Evolutionary conservation across 495 filamentous ascomycete species (phyloP).

Genomic region (Podospora tetraspora): DNA sequence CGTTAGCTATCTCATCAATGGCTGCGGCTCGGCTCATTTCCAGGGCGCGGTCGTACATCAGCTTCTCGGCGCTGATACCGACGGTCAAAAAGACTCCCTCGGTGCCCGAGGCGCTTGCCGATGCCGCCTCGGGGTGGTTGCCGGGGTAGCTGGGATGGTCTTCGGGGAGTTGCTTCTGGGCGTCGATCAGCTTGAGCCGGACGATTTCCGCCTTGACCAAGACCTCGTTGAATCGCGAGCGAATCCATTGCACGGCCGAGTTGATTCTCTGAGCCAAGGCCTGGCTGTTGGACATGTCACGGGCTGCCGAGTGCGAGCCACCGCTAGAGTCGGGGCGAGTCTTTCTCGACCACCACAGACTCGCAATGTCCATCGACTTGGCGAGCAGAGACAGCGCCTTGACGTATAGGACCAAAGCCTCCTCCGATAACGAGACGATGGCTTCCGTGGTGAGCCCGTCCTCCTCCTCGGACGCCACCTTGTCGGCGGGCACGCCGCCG

Average conservation of each 20-base stretch:
- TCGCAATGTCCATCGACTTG: constrained; percentile 95
- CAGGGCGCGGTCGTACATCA: constrained; percentile 96
- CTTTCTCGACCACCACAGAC: constrained; percentile 82
- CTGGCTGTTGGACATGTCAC: constrained; percentile 44
- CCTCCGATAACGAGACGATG: constrained; percentile 80
- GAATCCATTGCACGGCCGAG: constrained; percentile 89
- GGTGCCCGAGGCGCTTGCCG: constrained; percentile 53
- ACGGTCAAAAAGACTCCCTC: constrained; percentile 51
- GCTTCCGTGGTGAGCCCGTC: constrained; percentile 79
- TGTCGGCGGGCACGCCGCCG: constrained; percentile 48
- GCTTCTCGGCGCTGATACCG: constrained; percentile 86
- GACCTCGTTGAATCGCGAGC: constrained; percentile 90
- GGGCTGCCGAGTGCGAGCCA: constrained; percentile 37
- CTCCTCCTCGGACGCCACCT: constrained; percentile 49
- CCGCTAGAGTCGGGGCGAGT: constrained; percentile 58
- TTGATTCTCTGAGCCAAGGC: constrained; percentile 74
- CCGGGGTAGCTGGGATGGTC: constrained; percentile 82
- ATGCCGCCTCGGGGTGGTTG: constrained; percentile 55
- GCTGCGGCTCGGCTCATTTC: constrained; percentile 95
- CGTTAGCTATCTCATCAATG: constrained; percentile 88
- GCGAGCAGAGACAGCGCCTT: constrained; percentile 84
- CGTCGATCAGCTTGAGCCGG: constrained; percentile 76
- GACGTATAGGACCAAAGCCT: constrained; percentile 92
- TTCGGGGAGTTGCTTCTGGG: constrained; percentile 74
- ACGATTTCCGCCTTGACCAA: constrained; percentile 92